These are phyloP conservation scores for Coelastrella sp. DNA, from an alignment of 139 green algal genomes.

Conservation along the genomic window DNA sequence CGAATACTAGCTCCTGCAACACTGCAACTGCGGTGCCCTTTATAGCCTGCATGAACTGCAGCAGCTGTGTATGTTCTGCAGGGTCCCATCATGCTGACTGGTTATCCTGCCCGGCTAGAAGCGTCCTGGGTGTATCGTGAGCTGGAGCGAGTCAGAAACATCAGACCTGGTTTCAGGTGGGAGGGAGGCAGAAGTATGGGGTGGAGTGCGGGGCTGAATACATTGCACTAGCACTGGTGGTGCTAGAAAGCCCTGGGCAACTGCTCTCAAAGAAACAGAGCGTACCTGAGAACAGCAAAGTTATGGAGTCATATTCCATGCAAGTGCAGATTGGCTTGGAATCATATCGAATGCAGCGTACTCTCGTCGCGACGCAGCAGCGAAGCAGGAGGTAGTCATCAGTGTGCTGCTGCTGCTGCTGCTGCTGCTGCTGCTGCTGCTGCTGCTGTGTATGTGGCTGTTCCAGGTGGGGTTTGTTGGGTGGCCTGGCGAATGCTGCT, in stretches of 20 bases:
- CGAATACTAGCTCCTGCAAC: background rate
- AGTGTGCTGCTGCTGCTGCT: background rate
- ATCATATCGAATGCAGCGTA: background rate
- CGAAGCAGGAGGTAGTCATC: background rate
- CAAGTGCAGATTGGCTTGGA: no score
- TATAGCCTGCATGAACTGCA: background rate
- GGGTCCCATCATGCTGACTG: slow-evolving; percentile 61
- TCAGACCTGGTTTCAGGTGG: slow-evolving; percentile 81
- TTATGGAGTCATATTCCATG: no score
- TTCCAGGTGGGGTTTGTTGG: slow-evolving; percentile 63
- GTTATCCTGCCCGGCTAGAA: slow-evolving; percentile 61
- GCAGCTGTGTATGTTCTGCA: background rate
- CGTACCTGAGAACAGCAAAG: no score
- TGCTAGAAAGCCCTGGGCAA: no score
- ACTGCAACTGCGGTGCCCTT: background rate
- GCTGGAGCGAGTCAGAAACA: slow-evolving; percentile 81
- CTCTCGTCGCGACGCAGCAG: background rate
- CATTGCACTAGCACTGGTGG: background rate
- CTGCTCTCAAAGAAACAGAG: no score
- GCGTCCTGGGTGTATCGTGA: slow-evolving; percentile 82
- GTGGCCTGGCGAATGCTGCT: slow-evolving; percentile 80
- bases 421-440: slow-evolving; percentile 18
- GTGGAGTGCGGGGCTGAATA: no score
- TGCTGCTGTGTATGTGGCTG: background rate
- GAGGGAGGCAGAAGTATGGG: no score